Percentiles rank a stretch among this genome's conserved stretches.
These are phyloP conservation scores for Tirmania nivea DNA, from an alignment of 495 filamentous ascomycete genomes.

Conservation along the genomic window DNA sequence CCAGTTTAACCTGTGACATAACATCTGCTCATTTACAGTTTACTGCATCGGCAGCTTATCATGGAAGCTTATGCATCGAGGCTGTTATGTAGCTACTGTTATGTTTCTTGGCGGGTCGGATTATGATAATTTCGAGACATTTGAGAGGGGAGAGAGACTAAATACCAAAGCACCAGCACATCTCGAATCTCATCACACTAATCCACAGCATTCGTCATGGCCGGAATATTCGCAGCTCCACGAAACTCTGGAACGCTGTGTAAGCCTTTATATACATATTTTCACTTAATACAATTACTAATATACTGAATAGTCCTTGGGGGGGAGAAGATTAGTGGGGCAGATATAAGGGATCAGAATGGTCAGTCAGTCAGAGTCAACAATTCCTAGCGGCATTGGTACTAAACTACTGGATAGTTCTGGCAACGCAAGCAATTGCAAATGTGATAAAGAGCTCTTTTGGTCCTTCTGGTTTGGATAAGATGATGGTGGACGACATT, in stretches of 20 bases:
- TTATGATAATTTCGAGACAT: background rate
- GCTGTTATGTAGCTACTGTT: too few species aligned
- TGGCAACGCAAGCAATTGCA: conserved; percentile 87
- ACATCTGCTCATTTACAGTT: too few species aligned
- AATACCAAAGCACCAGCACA: background rate
- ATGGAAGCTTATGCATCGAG: too few species aligned
- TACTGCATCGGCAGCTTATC: too few species aligned
- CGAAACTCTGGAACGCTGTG: conserved; percentile 71
- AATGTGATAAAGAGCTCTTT: conserved; percentile 99
- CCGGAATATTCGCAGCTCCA: conserved; percentile 72
- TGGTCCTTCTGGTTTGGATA: conserved; percentile 87
- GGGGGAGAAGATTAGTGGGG: conserved; percentile 81
- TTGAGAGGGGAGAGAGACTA: background rate
- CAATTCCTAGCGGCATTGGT: background rate
- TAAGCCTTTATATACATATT: conserved; percentile 21
- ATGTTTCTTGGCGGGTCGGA: too few species aligned
- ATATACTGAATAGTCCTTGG: conserved; percentile 46
- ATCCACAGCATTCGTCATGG: conserved; percentile 32
- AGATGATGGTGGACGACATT: conserved; percentile 99
- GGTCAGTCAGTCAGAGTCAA: conserved; percentile 30
- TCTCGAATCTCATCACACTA: background rate
- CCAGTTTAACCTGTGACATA: too few species aligned
- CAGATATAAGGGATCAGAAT: conserved; percentile 92
- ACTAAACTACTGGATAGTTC: conserved; percentile 32
- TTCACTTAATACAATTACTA: conserved; percentile 2